Base-by-base conservation (phyloP, 495 filamentous ascomycete genomes). In the Astrothelium macrocarpum region DNA sequence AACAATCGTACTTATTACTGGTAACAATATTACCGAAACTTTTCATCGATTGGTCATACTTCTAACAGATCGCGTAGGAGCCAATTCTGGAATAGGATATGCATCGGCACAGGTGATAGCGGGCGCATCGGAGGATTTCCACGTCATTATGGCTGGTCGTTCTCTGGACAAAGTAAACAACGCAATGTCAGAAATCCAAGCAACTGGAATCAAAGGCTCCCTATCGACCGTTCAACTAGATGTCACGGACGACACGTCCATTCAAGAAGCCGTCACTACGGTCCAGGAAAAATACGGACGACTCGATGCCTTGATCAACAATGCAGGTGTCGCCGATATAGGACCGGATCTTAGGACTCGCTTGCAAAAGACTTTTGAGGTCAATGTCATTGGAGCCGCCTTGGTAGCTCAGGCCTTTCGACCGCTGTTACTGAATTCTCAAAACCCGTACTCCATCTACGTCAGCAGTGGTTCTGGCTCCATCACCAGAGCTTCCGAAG, bases 81-180 rank as follows among this genome's bases (percentile, higher is more conserved):
- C 73, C 32, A 78, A 73, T 62, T 68, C 66, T 34, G 76, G 75
- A 23, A 65, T 78, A 16, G 77, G 77, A 60, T 74, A 65, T 32
- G 77, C 72, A 14, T 65, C 72, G 0, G 59, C 72, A 2, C 67
- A 69, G 58, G 69, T 67, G 28, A 59, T 77, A 2, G 63, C 68
- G 36, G 25, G 56, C 23, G 65, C 71, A 26, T 73, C 73, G 7
- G 42, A 62, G 1, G 65, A 63, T 63, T 73, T 69, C 63, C 75
- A 77, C 46, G 70, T 78, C 66, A 73, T 77, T 61, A 71, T 79
- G 59, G 65, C 64, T 16, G 53, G 62, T 16, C 77, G 76, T 25
- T 68, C 62, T 59, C 65, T 71, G 3, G 29, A 42, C 1, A 78
- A 78, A 65, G 72, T 62, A 20, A 14, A 74, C 42, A 61, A 43